These are phyloP conservation scores for Globisporangium ultimum DNA, from an alignment of 352 stramenopile species.

Conservation along the genomic window DNA sequence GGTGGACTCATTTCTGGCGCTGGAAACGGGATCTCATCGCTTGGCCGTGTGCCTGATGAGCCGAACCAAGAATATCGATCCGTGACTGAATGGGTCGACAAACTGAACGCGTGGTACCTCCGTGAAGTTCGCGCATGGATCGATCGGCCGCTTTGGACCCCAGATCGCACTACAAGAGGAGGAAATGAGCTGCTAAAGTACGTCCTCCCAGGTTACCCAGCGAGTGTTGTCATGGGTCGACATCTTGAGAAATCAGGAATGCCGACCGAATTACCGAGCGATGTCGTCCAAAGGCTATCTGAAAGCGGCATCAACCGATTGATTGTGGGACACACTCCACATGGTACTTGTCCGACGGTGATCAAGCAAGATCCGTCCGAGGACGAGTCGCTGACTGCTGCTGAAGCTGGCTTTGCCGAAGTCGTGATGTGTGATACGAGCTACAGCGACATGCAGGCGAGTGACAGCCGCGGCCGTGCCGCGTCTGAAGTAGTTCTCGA, in stretches of 20 bases:
- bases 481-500: slow-evolving; percentile 77
- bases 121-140: slow-evolving; percentile 76
- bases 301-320: slow-evolving; percentile 79
- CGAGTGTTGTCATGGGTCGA: slow-evolving; percentile 74
- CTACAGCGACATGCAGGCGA: slow-evolving; percentile 75
- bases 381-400: slow-evolving; percentile 9
- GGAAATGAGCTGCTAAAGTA: slow-evolving; percentile 73
- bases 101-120: slow-evolving; percentile 85
- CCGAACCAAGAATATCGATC: slow-evolving; percentile 25
- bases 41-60: slow-evolving; percentile 73
- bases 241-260: slow-evolving; percentile 76
- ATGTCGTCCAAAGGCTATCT: slow-evolving; percentile 49
- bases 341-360: slow-evolving; percentile 89
- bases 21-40: slow-evolving; percentile 34
- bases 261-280: slow-evolving; percentile 43
- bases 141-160: slow-evolving; percentile 69
- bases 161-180: slow-evolving; percentile 46
- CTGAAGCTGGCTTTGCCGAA: slow-evolving; percentile 54
- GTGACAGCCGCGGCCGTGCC: slow-evolving; percentile 78
- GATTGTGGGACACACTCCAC: slow-evolving; percentile 91
- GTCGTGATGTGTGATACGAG: slow-evolving; percentile 93
- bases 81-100: slow-evolving; percentile 53
- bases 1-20: slow-evolving; percentile 75
- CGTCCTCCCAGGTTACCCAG: slow-evolving; percentile 48
- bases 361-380: slow-evolving; percentile 45